phyloP scores from a whole-genome alignment of 2,329 filamentous ascomycete species.

The Exophiala bonariae region DNA sequence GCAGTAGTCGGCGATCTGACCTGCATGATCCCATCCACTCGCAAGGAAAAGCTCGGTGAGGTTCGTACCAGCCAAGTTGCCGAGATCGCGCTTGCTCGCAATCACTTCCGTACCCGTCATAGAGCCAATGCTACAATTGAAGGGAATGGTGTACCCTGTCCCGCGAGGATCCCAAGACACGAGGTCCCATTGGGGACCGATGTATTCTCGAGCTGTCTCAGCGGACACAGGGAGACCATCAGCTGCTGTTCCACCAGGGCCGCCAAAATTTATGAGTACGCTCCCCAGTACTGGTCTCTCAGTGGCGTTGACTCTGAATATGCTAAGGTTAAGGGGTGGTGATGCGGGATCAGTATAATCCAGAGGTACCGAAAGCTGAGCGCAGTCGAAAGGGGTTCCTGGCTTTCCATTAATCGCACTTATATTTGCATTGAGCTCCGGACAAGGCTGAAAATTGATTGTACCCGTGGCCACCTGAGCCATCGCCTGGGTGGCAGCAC shows the following conservation, averaged over 20 bases:
- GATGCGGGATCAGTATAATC: constrained; percentile 33
- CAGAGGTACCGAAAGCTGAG: constrained; percentile 34
- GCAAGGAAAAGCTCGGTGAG: constrained; percentile 13
- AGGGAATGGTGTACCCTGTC: constrained; percentile 21
- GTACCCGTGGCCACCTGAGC: neutral
- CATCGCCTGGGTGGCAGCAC: too few species aligned
- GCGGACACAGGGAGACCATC: constrained; percentile 8
- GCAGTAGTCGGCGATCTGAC: constrained; percentile 6
- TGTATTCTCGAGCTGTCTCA: constrained; percentile 1
- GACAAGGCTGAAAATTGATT: constrained; percentile 15
- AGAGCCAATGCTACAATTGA: constrained; percentile 16
- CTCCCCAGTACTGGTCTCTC: constrained; percentile 33
- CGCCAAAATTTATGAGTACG: constrained; percentile 37
- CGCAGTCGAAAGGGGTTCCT: constrained; percentile 28
- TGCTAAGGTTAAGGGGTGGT: constrained; percentile 30
- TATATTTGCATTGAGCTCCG: constrained; percentile 8
- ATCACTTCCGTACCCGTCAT: neutral
- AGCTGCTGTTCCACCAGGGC: constrained; percentile 35
- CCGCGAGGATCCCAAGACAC: constrained; percentile 23
- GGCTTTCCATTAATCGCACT: neutral
- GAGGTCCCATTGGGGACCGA: constrained; percentile 23
- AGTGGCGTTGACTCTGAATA: constrained; percentile 31
- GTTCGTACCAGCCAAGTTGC: constrained; percentile 5
- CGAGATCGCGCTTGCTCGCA: neutral
- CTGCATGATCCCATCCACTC: constrained; percentile 19